Conservation (phyloP, 108 stramenopile genomes). For the Hondaea fermentalgiana region DNA sequence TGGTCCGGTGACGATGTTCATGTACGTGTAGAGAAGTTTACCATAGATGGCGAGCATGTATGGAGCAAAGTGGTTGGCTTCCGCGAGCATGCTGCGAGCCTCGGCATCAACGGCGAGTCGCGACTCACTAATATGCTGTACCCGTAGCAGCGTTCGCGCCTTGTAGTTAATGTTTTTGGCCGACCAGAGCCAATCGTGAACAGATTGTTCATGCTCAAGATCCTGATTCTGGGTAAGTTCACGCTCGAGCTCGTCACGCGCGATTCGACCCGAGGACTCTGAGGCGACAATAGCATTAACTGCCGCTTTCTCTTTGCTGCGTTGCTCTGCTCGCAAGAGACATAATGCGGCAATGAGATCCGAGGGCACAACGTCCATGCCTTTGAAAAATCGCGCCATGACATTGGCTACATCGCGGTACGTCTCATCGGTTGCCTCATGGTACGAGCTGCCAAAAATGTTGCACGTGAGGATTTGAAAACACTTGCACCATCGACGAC, state of each 20-base stretch:
- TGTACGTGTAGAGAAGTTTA: constrained; percentile 73
- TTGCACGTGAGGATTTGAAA: constrained; percentile 7
- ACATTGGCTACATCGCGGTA: constrained; percentile 2
- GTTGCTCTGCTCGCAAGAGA: neutral
- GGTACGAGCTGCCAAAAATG: neutral
- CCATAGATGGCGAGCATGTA: constrained; percentile 77
- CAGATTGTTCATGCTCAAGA: neutral
- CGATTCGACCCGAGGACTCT: neutral
- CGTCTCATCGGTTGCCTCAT: neutral
- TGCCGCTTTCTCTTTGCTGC: neutral
- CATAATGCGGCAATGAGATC: neutral
- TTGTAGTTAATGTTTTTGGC: neutral
- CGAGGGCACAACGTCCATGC: constrained; percentile 17
- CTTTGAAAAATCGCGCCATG: constrained; percentile 15
- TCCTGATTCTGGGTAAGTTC: neutral
- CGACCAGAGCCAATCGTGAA: neutral
- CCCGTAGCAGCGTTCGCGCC: neutral
- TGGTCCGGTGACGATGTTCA: constrained; percentile 63
- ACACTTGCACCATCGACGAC: neutral
- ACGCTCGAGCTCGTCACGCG: neutral
- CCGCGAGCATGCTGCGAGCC: constrained; percentile 53
- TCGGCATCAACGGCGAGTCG: constrained; percentile 29
- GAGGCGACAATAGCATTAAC: neutral
- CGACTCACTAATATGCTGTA: neutral
- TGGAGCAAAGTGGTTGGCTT: constrained; percentile 71